Evolutionary conservation across 306 rosid species (phyloP).

Genomic region (Ormosia semicastrata): DNA sequence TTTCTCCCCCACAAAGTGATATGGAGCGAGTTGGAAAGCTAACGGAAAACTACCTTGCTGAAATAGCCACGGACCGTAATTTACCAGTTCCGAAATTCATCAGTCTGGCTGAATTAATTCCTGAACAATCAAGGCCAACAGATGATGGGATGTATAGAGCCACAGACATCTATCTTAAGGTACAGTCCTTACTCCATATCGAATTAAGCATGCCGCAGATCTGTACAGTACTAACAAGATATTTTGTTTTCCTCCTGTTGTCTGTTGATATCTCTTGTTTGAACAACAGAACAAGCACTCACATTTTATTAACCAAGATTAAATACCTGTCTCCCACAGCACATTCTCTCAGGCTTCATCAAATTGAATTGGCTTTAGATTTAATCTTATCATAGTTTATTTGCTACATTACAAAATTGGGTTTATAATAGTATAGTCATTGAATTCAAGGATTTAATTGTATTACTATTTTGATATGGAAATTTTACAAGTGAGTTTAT

Average conservation of each 20-base stretch:
- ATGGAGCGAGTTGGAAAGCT: constrained; percentile 69
- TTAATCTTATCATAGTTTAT: neutral
- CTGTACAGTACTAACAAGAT: neutral
- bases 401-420: neutral
- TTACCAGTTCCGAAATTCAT: constrained; percentile 66
- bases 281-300: neutral
- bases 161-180: constrained; percentile 92
- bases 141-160: constrained; percentile 97
- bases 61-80: constrained; percentile 77
- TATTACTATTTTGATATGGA: neutral
- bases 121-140: constrained; percentile 74
- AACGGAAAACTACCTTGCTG: constrained; percentile 84
- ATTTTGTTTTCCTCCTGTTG: neutral
- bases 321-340: neutral
- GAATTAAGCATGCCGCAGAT: neutral
- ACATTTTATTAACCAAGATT: neutral
- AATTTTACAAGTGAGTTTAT: neutral
- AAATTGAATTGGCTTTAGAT: neutral
- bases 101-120: constrained; percentile 73
- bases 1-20: constrained; percentile 56
- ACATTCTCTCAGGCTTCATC: neutral
- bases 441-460: neutral
- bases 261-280: neutral
- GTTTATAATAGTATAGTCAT: neutral
- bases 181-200: constrained; percentile 26